phyloP scores from a whole-genome alignment of 83 land plant genomes.

The Thuja plicata region DNA sequence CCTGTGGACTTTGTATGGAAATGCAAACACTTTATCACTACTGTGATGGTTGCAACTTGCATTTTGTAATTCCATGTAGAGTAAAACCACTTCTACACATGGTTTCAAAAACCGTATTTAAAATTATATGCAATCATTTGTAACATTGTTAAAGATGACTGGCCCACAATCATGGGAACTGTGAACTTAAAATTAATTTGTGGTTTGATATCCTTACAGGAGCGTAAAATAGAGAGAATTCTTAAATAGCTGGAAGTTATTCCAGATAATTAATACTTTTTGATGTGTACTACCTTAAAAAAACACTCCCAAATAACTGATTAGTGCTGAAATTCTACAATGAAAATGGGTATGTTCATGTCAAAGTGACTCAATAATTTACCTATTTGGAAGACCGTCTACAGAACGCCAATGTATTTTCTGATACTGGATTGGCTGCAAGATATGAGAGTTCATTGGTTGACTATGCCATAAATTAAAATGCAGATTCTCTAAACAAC shows the following conservation, averaged over 20 bases:
- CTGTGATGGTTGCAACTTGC: not conserved
- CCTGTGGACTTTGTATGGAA: not conserved
- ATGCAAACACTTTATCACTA: not conserved
- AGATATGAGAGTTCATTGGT: not conserved
- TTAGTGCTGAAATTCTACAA: not conserved
- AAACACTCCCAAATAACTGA: not conserved
- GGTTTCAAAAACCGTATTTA: not conserved
- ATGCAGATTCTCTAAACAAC: not conserved
- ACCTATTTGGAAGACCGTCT: conserved; percentile 97
- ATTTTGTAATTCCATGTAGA: not conserved
- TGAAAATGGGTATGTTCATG: not conserved
- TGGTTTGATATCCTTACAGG: not conserved
- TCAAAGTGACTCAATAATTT: not conserved
- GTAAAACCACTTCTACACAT: not conserved
- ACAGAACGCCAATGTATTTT: conserved; percentile 98
- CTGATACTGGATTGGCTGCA: conserved; percentile 93
- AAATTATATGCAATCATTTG: not conserved
- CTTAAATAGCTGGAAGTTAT: not conserved
- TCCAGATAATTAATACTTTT: not conserved
- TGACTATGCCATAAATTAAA: not conserved
- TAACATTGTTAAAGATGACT: not conserved
- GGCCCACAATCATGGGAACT: not conserved
- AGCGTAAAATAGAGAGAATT: not conserved
- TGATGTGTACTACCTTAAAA: not conserved
- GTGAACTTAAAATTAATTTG: not conserved